Conservation (phyloP, 192 early-diverging fungal species). For the Backusella morwellensis region DNA sequence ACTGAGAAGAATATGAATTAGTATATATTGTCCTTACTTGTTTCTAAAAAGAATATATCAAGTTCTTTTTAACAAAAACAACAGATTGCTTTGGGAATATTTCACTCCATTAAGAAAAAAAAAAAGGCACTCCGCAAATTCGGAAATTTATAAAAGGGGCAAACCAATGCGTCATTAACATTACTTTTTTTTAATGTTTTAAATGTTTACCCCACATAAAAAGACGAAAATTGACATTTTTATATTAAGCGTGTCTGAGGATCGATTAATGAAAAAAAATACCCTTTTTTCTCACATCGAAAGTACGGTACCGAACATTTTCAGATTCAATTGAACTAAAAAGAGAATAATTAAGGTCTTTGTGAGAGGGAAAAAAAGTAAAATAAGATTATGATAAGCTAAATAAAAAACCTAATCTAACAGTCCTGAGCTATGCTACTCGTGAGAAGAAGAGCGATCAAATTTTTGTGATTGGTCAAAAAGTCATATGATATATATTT, state of each 20-base stretch:
- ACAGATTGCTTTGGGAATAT: background rate
- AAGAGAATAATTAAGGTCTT: background rate
- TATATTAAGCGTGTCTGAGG: background rate
- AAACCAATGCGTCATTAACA: background rate
- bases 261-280: background rate
- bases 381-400: background rate
- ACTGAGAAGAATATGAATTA: too few species aligned
- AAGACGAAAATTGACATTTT: background rate
- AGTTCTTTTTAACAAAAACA: background rate
- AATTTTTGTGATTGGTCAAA: background rate
- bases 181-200: background rate
- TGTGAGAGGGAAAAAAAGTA: background rate
- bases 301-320: background rate
- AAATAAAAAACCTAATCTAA: background rate
- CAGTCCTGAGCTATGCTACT: background rate
- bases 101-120: background rate
- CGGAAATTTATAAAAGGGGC: background rate
- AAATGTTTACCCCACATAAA: slow-evolving; percentile 3
- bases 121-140: background rate
- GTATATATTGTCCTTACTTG: too few species aligned
- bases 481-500: background rate
- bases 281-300: background rate
- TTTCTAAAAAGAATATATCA: too few species aligned
- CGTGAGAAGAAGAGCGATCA: background rate
- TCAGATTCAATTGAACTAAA: background rate